phyloP scores from a whole-genome alignment of 208 protist species.

The Acanthamoeba polyphaga region DNA sequence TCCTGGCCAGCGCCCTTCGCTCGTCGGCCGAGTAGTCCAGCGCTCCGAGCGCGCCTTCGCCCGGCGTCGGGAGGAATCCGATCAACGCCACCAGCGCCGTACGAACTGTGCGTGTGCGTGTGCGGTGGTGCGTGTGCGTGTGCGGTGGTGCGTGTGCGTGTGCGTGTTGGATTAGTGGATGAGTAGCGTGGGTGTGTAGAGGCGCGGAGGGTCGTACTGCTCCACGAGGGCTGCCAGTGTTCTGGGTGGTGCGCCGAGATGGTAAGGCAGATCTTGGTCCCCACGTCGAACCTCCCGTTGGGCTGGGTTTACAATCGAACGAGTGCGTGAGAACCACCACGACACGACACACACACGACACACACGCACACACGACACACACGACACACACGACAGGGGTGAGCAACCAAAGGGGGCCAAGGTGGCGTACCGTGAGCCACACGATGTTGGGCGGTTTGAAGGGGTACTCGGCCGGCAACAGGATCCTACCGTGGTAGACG shows the following conservation, averaged over 20 bases:
- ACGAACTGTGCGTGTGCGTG: conserved; percentile 77
- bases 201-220: conserved; percentile 76
- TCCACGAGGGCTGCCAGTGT: conserved; percentile 91
- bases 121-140: not conserved
- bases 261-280: conserved; percentile 93
- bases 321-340: not conserved
- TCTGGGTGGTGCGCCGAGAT: conserved; percentile 92
- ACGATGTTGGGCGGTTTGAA: conserved; percentile 91
- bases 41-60: conserved; percentile 89
- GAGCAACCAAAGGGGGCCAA: not conserved
- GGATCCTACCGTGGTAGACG: conserved; percentile 96
- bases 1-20: conserved; percentile 78
- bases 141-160: no score
- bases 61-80: conserved; percentile 90
- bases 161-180: not conserved
- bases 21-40: conserved; percentile 86
- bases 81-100: conserved; percentile 91
- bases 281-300: conserved; percentile 92
- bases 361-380: not conserved
- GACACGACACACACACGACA: not conserved
- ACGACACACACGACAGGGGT: not conserved
- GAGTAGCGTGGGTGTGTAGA: not conserved
- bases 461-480: conserved; percentile 97
- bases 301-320: conserved; percentile 80
- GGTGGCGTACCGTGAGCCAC: conserved; percentile 86